Evolutionary conservation across 2,329 filamentous ascomycete genomes (phyloP).

Genomic region (Exophiala phaeomuriformis): DNA sequence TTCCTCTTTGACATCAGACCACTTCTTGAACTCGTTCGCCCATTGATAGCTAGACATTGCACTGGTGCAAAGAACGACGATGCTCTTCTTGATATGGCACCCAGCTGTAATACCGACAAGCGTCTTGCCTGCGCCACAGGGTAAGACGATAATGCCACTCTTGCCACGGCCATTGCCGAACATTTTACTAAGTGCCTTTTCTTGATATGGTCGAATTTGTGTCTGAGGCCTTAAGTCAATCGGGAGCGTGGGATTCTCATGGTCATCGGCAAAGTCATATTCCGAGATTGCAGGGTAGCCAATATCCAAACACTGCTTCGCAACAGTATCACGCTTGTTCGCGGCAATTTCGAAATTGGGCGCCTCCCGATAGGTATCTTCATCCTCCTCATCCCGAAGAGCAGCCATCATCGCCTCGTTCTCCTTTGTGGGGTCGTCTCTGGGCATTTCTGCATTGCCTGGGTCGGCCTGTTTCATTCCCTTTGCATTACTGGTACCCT

Average conservation of each 20-base stretch:
- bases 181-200: constrained; percentile 98
- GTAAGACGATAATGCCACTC: constrained; percentile 93
- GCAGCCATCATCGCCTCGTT: constrained; percentile 50
- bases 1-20: constrained; percentile 94
- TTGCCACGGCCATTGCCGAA: constrained; percentile 96
- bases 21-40: constrained; percentile 93
- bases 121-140: constrained; percentile 94
- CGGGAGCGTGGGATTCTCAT: constrained; percentile 79
- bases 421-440: constrained; percentile 22
- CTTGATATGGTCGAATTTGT: constrained; percentile 89
- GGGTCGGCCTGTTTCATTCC: constrained; percentile 67
- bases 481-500: constrained; percentile 87
- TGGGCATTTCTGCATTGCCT: constrained; percentile 29
- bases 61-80: constrained; percentile 90
- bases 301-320: constrained; percentile 81
- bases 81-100: constrained; percentile 94
- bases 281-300: constrained; percentile 86
- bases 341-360: constrained; percentile 89
- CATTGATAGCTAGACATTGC: constrained; percentile 98
- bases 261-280: constrained; percentile 93
- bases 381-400: constrained; percentile 66
- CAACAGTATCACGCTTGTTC: constrained; percentile 73
- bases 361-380: constrained; percentile 75
- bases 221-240: constrained; percentile 87
- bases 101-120: constrained; percentile 96